Base-by-base conservation (phyloP, 306 rosid species). In the Inga leiocalycina region DNA sequence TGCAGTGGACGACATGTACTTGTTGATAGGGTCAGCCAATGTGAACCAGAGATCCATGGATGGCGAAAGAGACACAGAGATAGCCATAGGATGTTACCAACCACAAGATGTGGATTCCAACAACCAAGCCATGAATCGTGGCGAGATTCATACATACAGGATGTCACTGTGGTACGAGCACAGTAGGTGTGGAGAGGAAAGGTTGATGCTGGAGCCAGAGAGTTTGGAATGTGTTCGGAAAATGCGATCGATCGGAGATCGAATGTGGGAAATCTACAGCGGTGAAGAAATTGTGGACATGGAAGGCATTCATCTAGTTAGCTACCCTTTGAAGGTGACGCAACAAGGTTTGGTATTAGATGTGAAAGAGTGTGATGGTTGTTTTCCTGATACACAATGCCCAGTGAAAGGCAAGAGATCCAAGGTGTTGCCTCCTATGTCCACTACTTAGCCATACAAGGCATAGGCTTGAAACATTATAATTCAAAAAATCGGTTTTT, bases 1-100 rank as follows among this genome's bases (percentile, higher is more conserved):
- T 76, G 62, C 86, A 96, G 99, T 93, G 97, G 99, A 96, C 77
- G 99, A 96, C 79, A 46, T 88, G 71, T 96, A 96, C 89, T 80
- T 96, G 64, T 9, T 96, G 75, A 92, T 96, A 80, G 99, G 99
- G 87, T 96, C 99, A 8, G 98, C 99, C 17, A 96, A 96, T 82
- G 92, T 96, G 83, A 96, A 96, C 91, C 99, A 93, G 48, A 82
- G 99, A 79, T 96, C 99, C 24, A 93, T 96, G 99, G 99, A 93
- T 22, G 99, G 99, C 17, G 78, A 86, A 78, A 84, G 99, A 68
- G 99, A 96, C 89, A 92, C 98, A 0, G 98, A 96, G 82, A 96
- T 96, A 13, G 99, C 97, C 11, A 91, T 96, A 62, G 98, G 99
- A 46, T 92, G 94, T 83, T 90, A 92, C 82, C 97, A 93, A 59